These are phyloP conservation scores for Durio zibethinus DNA, from an alignment of 345 rosid genomes.

Conservation along the genomic window DNA sequence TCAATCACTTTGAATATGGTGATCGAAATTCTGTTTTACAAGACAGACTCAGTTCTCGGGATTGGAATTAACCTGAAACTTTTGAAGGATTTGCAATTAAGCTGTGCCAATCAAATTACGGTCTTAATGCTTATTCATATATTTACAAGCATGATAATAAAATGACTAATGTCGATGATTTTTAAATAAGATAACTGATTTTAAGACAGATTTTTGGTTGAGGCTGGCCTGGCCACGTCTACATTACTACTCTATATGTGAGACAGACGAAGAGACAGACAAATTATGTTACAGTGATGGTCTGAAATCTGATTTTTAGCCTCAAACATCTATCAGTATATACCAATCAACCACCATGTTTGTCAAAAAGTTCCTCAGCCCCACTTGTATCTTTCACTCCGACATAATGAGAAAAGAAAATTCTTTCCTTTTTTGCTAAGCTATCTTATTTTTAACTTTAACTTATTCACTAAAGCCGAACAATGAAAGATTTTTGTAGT, in stretches of 20 bases:
- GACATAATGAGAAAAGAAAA: neutral
- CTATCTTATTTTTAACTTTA: neutral
- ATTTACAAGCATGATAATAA: neutral
- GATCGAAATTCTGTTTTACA: too few species aligned
- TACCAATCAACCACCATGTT: neutral
- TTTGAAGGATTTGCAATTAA: neutral
- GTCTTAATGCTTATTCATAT: neutral
- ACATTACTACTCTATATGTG: too few species aligned
- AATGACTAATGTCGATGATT: too few species aligned
- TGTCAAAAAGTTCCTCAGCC: neutral
- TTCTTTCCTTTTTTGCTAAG: conserved; percentile 12
- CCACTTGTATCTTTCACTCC: neutral
- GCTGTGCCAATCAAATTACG: neutral
- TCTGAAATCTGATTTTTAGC: neutral
- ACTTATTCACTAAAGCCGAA: neutral
- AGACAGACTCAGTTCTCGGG: neutral
- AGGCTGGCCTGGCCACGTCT: too few species aligned
- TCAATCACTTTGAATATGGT: neutral
- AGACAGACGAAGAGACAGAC: neutral
- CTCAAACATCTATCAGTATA: neutral
- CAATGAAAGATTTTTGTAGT: neutral
- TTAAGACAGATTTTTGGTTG: too few species aligned
- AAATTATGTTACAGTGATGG: neutral
- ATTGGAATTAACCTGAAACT: neutral
- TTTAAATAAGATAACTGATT: too few species aligned